Conservation (phyloP, 306 rosid genomes). For the Quercus berberidifolia region DNA sequence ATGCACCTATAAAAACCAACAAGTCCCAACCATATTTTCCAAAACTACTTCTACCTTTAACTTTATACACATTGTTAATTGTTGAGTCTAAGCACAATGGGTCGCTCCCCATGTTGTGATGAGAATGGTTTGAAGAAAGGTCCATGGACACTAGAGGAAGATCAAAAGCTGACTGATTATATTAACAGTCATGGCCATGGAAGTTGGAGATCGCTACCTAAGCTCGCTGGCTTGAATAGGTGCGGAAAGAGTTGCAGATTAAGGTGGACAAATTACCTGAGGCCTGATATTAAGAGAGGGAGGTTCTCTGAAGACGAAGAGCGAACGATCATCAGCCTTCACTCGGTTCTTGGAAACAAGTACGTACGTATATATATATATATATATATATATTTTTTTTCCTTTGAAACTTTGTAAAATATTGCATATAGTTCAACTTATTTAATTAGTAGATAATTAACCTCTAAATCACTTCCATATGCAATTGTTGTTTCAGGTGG, state of each 20-base stretch:
- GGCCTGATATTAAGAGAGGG: constrained; percentile 93
- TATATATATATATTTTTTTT: too few relatives aligned
- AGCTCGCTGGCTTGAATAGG: constrained; percentile 80
- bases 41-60: constrained; percentile 2
- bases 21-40: constrained; percentile 7
- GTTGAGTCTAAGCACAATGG: constrained; percentile 40
- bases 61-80: not conserved
- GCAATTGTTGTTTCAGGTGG: constrained; percentile 50
- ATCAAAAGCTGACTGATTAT: constrained; percentile 55
- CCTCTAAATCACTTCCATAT: too few relatives aligned
- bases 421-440: not conserved
- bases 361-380: not conserved
- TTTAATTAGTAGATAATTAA: too few relatives aligned
- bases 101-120: constrained; percentile 69
- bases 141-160: constrained; percentile 96
- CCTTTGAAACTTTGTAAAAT: not conserved
- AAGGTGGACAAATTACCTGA: constrained; percentile 85
- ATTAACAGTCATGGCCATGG: constrained; percentile 67
- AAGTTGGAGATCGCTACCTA: constrained; percentile 77
- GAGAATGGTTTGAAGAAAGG: constrained; percentile 77
- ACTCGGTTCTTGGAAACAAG: constrained; percentile 84
- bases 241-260: constrained; percentile 91
- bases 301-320: constrained; percentile 76
- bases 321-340: constrained; percentile 65
- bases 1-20: constrained; percentile 52